Evolutionary conservation across 129 eudicot genomes (phyloP).

Genomic region (Centaurea solstitialis): DNA sequence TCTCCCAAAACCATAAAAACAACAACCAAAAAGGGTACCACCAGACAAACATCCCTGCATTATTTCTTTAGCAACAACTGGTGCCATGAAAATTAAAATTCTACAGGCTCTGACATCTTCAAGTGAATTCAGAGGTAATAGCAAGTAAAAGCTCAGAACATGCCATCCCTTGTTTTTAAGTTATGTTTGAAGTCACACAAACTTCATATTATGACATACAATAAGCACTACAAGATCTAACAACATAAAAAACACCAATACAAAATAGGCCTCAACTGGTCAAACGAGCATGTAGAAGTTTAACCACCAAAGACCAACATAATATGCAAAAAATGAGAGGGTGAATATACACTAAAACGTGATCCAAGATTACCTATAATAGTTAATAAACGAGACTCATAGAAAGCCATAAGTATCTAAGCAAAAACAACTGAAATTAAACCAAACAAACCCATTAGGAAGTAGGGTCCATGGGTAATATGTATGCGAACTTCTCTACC

Average conservation of each 20-base stretch:
- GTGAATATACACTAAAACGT: not conserved
- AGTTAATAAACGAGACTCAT: not conserved
- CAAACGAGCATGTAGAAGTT: not conserved
- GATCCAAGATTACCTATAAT: not conserved
- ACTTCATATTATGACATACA: not conserved
- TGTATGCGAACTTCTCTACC: not conserved
- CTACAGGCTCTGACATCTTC: not conserved
- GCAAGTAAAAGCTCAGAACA: not conserved
- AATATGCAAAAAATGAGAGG: not conserved
- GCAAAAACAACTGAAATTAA: not conserved
- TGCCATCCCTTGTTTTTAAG: not conserved
- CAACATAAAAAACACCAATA: not conserved
- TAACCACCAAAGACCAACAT: not conserved
- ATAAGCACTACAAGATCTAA: not conserved
- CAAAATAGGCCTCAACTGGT: not conserved
- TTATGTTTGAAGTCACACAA: not conserved
- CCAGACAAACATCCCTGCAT: not conserved
- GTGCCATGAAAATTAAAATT: not conserved
- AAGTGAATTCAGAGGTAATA: not conserved
- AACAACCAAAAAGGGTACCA: not conserved
- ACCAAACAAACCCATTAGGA: not conserved
- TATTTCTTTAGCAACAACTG: not conserved
- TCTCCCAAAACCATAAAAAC: not conserved
- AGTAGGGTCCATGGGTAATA: not conserved
- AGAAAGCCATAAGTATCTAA: not conserved